These are phyloP conservation scores for Euphrasia arctica DNA, from an alignment of 305 asterid genomes.

Conservation along the genomic window DNA sequence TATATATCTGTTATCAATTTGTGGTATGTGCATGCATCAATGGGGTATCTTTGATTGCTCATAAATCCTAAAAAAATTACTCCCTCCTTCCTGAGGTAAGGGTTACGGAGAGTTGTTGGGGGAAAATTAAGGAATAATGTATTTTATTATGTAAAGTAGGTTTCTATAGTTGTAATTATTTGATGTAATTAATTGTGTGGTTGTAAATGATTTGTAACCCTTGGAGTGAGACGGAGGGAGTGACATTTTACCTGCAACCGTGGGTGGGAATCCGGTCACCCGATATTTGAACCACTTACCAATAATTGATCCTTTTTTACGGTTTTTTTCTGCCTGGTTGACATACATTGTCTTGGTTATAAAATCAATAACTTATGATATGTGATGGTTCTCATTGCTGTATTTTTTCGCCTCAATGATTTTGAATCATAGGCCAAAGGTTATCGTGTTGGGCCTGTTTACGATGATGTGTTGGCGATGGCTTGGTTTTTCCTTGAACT, in stretches of 20 bases:
- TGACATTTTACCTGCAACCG: not conserved
- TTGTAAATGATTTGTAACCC: no score
- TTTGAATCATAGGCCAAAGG: conserved; percentile 84
- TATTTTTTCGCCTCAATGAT: conserved; percentile 23
- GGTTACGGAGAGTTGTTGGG: no score
- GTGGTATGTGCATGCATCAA: conserved; percentile 3
- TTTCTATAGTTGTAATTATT: no score
- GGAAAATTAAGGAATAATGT: no score
- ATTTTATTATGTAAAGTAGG: no score
- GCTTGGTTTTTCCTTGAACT: conserved; percentile 99
- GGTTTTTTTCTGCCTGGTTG: conserved; percentile 11
- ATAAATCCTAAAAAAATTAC: not conserved
- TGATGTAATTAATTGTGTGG: no score
- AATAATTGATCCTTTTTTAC: conserved; percentile 12
- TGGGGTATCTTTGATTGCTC: not conserved
- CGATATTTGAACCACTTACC: conserved; percentile 14
- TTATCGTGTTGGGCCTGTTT: conserved; percentile 98
- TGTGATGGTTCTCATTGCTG: conserved; percentile 22
- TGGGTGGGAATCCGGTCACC: conserved; percentile 13
- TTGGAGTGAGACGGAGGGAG: not conserved
- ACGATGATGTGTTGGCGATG: conserved; percentile 99
- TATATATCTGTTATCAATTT: not conserved
- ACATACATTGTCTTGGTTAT: conserved; percentile 1
- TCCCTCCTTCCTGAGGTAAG: no score
- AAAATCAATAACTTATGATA: conserved; percentile 21